A percentile compares a stretch with the other conserved stretches of the same genome.
These are phyloP conservation scores for Penicillium chermesinum DNA, from an alignment of 495 filamentous ascomycete genomes.

Conservation along the genomic window DNA sequence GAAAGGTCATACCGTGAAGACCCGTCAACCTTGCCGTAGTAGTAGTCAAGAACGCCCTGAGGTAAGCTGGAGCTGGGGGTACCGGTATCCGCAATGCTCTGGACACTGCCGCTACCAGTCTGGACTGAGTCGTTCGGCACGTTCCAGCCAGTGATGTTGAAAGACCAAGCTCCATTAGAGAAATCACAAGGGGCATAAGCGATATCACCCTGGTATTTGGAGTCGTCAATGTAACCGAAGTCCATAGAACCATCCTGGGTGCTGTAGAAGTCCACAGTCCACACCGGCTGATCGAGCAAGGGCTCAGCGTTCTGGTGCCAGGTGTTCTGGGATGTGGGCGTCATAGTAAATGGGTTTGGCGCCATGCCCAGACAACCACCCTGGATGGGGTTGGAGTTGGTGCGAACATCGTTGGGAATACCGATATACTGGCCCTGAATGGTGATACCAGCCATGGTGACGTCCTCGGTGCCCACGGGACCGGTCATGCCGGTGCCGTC, in stretches of 20 bases:
- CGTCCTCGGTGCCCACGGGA: conserved; percentile 61
- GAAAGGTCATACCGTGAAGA: conserved; percentile 18
- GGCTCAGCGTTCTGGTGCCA: conserved; percentile 65
- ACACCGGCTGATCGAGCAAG: conserved; percentile 53
- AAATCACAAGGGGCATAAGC: conserved; percentile 53
- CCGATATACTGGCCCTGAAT: conserved; percentile 61
- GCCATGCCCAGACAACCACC: conserved; percentile 73
- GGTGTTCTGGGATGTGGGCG: conserved; percentile 53
- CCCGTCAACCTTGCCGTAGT: conserved; percentile 55
- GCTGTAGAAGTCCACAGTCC: conserved; percentile 61
- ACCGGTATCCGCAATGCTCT: conserved; percentile 50
- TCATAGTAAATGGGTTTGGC: conserved; percentile 60
- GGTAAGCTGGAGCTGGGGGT: conserved; percentile 64
- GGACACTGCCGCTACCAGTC: conserved; percentile 17
- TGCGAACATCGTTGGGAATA: conserved; percentile 54
- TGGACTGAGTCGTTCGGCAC: conserved; percentile 41
- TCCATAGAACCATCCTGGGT: conserved; percentile 58
- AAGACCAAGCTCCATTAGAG: conserved; percentile 63
- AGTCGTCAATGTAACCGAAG: conserved; percentile 64
- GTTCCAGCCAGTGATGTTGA: conserved; percentile 55
- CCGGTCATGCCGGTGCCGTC: conserved; percentile 62
- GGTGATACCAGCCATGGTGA: conserved; percentile 59
- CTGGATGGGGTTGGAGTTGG: conserved; percentile 53
- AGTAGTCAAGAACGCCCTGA: conserved; percentile 46
- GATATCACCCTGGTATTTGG: conserved; percentile 58